Conservation (phyloP, 2,329 filamentous ascomycete genomes). For the Beauveria australis region DNA sequence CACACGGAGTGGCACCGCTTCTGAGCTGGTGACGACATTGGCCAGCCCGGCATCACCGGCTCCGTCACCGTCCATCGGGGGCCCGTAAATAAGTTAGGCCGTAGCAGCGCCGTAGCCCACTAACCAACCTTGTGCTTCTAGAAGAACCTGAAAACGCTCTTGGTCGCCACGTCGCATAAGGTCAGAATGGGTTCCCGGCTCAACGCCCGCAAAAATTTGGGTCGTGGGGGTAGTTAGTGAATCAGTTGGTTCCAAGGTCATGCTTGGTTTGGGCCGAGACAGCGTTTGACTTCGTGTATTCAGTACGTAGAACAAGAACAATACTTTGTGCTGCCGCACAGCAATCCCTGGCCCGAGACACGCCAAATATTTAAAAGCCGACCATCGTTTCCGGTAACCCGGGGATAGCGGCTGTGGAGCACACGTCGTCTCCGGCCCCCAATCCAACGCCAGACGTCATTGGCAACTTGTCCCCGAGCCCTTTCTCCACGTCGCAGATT, state of each 20-base stretch:
- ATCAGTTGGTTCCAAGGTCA: too few relatives aligned
- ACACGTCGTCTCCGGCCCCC: background rate
- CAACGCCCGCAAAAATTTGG: background rate
- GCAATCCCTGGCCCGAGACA: background rate
- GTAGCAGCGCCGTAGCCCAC: background rate
- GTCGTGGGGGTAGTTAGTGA: too few relatives aligned
- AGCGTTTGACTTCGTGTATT: too few relatives aligned
- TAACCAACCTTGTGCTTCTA: background rate
- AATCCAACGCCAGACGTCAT: background rate
- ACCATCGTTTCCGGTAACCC: background rate
- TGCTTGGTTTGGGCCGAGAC: too few relatives aligned
- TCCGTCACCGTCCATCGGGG: background rate
- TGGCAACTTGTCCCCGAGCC: background rate
- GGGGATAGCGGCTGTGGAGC: background rate
- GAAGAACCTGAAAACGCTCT: background rate
- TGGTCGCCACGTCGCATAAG: too few relatives aligned
- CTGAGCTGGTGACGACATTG: constrained; percentile 4
- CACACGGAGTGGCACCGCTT: background rate
- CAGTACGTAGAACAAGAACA: too few relatives aligned
- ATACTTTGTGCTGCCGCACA: too few relatives aligned
- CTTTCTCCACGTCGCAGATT: background rate
- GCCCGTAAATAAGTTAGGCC: constrained; percentile 7
- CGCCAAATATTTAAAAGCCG: background rate
- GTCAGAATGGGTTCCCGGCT: too few relatives aligned
- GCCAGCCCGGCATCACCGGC: constrained; percentile 5